Conservation (phyloP, 1,284 basidiomycete genomes). For the Moniliophthora roreri region DNA sequence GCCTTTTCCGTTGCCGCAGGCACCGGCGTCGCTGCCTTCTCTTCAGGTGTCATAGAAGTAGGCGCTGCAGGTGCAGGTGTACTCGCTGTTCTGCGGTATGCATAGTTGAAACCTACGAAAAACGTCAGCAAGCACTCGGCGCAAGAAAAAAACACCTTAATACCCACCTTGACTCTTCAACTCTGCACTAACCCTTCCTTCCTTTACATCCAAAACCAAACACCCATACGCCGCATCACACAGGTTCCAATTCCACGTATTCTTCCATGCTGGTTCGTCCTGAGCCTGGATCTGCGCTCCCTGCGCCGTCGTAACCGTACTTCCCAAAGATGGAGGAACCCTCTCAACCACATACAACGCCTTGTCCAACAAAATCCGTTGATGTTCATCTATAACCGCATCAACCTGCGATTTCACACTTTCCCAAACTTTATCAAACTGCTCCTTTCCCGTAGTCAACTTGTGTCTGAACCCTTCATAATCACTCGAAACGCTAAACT, state of each 20-base stretch:
- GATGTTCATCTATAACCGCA: slow-evolving; percentile 87
- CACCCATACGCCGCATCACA: slow-evolving; percentile 94
- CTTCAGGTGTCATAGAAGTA: slow-evolving; percentile 21
- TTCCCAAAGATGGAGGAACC: slow-evolving; percentile 61
- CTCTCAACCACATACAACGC: slow-evolving; percentile 84
- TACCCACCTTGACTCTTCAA: slow-evolving; percentile 84
- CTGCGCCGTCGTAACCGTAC: slow-evolving; percentile 49
- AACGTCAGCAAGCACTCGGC: background rate
- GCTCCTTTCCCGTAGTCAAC: slow-evolving; percentile 75
- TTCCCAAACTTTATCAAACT: slow-evolving; percentile 92
- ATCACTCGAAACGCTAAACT: slow-evolving; percentile 91
- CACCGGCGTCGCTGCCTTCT: slow-evolving; percentile 25
- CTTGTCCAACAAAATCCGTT: slow-evolving; percentile 88
- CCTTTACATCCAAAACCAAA: slow-evolving; percentile 85
- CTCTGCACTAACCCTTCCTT: slow-evolving; percentile 90
- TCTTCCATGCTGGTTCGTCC: slow-evolving; percentile 94
- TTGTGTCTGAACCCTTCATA: slow-evolving; percentile 90
- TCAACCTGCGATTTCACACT: slow-evolving; percentile 93
- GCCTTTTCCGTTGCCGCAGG: background rate
- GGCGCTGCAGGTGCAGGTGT: slow-evolving; percentile 32
- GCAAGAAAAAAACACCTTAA: background rate
- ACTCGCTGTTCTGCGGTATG: slow-evolving; percentile 77
- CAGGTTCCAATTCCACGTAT: slow-evolving; percentile 98
- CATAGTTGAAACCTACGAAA: slow-evolving; percentile 88
- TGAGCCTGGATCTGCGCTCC: slow-evolving; percentile 37